Base-by-base conservation (phyloP, 441 rosid species). In the Pelargonium myrrhifolium region DNA sequence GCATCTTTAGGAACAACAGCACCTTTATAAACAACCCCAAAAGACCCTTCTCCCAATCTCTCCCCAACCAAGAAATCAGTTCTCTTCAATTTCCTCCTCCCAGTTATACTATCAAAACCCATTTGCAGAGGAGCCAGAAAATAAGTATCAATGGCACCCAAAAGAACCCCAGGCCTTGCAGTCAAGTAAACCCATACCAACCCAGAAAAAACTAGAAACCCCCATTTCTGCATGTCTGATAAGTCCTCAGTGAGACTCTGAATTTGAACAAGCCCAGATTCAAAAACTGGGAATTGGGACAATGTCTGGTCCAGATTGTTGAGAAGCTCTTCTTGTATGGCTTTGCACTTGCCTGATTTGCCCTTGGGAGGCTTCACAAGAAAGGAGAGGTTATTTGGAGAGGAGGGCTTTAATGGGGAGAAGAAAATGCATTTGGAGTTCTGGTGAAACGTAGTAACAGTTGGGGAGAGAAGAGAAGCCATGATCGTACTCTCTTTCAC, bases 31-130 rank as follows among this genome's bases (percentile, higher is more conserved):
- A 93, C 99, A 64, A 90, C 77, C 28, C 99, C 97, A 71, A 89
- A 93, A 42, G 96, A 87, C 72, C 99, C 99, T 86, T 93, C 99
- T 8, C 98, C 98, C 40, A 93, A 64, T 75, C 89, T 91, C 63
- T 88, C 83, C n/a, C 84, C 85, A 43, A 93, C 68, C 75, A 86
- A 21, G 80, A 93, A 90, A 73, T 90, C 93, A 39, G 82, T 74
- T 65, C 82, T 85, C 83, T 85, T 89, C 76, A 89, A 79, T 76
- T 76, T 86, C 83, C 92, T 83, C 64, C 87, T 75, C 45, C 98
- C 97, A 18, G 45, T 81, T 77, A 93, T 78, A 75, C 84, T 86
- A 67, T 85, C 87, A 63, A 90, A 63, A 65, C 79, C 90, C 66
- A 82, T 74, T 80, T 93, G 99, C 79, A 93, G 75, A 49, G 97